Conservation (phyloP, 371 early-diverging fungal species). For the Rhizopus sp. region DNA sequence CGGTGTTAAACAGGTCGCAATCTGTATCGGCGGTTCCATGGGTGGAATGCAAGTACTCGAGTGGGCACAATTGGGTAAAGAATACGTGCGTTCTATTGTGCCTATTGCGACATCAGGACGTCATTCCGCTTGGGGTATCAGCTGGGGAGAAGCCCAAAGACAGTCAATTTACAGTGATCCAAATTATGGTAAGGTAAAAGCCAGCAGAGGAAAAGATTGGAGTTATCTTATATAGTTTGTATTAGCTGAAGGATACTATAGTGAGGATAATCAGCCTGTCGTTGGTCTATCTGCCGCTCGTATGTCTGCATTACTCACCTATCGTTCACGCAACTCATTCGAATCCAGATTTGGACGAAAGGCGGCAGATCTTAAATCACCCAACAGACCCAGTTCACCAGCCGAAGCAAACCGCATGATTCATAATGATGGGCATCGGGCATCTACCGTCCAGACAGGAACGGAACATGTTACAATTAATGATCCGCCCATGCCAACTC, state of each 20-base stretch:
- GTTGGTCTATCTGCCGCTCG: constrained; percentile 91
- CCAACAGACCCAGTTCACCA: constrained; percentile 41
- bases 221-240: background rate
- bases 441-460: constrained; percentile 49
- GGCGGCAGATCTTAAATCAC: constrained; percentile 48
- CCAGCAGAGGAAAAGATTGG: background rate
- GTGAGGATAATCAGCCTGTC: constrained; percentile 67
- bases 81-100: constrained; percentile 83
- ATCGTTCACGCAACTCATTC: constrained; percentile 92
- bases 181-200: constrained; percentile 57
- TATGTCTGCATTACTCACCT: constrained; percentile 94
- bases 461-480: constrained; percentile 42
- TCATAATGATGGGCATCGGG: constrained; percentile 66
- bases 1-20: constrained; percentile 85
- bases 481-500: constrained; percentile 53
- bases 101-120: constrained; percentile 93
- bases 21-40: constrained; percentile 93
- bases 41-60: constrained; percentile 98
- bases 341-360: constrained; percentile 94
- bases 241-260: constrained; percentile 70
- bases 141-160: constrained; percentile 97
- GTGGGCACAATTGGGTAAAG: constrained; percentile 86
- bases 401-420: constrained; percentile 60
- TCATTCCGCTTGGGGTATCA: constrained; percentile 97
- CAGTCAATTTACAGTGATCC: constrained; percentile 95